Percentiles rank a stretch among this genome's conserved stretches.
These are phyloP conservation scores for Paramecium octaurelia DNA, from an alignment of 73 alveolate genomes.

Conservation along the genomic window DNA sequence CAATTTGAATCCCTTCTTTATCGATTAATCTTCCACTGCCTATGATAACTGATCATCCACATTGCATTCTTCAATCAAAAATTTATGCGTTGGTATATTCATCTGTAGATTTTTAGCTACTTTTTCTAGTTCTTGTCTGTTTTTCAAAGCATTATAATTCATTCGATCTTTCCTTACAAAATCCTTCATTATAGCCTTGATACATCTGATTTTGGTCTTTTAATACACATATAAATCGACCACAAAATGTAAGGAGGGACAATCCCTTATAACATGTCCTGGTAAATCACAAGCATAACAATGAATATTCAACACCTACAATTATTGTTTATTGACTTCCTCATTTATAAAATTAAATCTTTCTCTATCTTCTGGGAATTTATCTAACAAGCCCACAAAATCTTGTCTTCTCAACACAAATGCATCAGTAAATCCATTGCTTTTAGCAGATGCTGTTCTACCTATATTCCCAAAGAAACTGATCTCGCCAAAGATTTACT, in stretches of 20 bases:
- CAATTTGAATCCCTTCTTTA: neutral
- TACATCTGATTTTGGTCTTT: neutral
- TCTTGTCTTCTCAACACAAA: neutral
- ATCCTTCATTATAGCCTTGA: neutral
- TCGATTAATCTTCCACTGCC: neutral
- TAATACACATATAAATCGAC: neutral
- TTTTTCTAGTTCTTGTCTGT: neutral
- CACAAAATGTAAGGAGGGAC: conserved; percentile 37
- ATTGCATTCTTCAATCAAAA: neutral
- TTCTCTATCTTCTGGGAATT: neutral
- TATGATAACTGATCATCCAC: neutral
- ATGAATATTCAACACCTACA: neutral
- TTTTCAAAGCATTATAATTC: neutral
- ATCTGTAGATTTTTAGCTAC: neutral
- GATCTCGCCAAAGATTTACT: conserved; percentile 69
- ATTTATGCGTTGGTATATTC: neutral
- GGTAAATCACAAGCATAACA: conserved; percentile 36
- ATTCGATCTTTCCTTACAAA: neutral
- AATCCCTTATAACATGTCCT: conserved; percentile 30
- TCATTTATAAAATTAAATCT: neutral
- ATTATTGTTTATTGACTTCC: neutral
- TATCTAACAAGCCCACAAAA: neutral
- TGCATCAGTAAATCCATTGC: conserved; percentile 29
- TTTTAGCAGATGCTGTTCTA: conserved; percentile 67
- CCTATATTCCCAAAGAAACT: conserved; percentile 60